Evolutionary conservation across 345 rosid species (phyloP).

Genomic region (Viola odorata): DNA sequence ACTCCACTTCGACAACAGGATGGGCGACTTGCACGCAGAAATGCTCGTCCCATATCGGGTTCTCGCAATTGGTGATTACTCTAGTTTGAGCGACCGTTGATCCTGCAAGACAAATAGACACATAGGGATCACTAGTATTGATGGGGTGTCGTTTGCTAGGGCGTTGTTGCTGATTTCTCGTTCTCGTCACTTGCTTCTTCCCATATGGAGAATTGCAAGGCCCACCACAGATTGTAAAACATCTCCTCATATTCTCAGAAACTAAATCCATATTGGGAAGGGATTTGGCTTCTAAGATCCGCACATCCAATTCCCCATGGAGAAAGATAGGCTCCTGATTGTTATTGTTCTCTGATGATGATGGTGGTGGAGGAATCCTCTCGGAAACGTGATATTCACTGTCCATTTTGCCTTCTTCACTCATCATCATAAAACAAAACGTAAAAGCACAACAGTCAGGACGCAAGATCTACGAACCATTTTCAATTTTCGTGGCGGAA

Average conservation of each 20-base stretch:
- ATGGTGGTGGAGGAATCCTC: neutral
- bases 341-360: neutral
- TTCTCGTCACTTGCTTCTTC: conserved; percentile 1
- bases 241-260: conserved; percentile 47
- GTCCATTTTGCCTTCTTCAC: neutral
- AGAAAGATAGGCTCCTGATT: conserved; percentile 28
- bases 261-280: conserved; percentile 72
- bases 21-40: conserved; percentile 55
- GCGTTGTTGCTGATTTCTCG: too few relatives aligned
- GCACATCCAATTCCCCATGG: conserved; percentile 55
- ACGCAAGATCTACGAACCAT: too few relatives aligned
- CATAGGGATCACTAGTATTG: conserved; percentile 66
- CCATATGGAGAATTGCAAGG: conserved; percentile 27
- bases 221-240: conserved; percentile 34
- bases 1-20: conserved; percentile 43
- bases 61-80: conserved; percentile 52
- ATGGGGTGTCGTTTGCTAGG: conserved; percentile 30
- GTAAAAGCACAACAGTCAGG: too few relatives aligned
- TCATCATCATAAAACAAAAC: too few relatives aligned
- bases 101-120: conserved; percentile 54
- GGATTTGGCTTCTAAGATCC: conserved; percentile 54
- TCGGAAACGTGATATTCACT: neutral
- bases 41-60: conserved; percentile 68
- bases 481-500: too few relatives aligned
- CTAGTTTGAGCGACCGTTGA: conserved; percentile 64